Conservation (phyloP, 108 stramenopile species). For the Parietichytrium sp. region DNA sequence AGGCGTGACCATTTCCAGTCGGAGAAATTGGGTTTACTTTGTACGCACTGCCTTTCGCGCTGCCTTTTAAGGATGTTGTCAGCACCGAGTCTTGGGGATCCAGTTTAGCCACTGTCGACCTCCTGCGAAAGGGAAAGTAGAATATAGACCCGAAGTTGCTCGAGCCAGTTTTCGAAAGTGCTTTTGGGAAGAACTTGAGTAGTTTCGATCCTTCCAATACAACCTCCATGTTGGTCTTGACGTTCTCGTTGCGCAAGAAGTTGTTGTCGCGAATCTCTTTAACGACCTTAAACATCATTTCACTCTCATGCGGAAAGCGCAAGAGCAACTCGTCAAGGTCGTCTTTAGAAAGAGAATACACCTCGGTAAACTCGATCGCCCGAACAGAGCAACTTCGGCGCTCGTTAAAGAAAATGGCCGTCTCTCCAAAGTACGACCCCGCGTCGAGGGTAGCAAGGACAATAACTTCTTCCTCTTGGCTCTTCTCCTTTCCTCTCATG, state of each 20-base stretch:
- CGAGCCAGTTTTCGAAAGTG: not conserved
- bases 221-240: conserved; percentile 47
- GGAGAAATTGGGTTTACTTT: no score
- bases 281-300: conserved; percentile 52
- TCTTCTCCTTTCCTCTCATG: not conserved
- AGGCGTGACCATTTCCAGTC: no score
- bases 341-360: conserved; percentile 44
- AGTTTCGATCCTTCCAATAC: conserved; percentile 34
- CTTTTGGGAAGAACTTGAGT: not conserved
- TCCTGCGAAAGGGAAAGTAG: no score
- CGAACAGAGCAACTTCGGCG: conserved; percentile 50
- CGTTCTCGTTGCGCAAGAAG: conserved; percentile 51
- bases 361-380: conserved; percentile 58
- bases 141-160: no score
- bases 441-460: conserved; percentile 59
- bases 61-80: no score
- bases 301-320: conserved; percentile 50
- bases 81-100: no score
- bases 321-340: conserved; percentile 56
- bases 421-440: conserved; percentile 68
- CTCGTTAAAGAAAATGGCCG: conserved; percentile 63
- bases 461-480: conserved; percentile 44
- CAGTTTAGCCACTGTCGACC: no score
- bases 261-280: conserved; percentile 48
- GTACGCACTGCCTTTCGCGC: no score